Evolutionary conservation across 2,329 filamentous ascomycete genomes (phyloP).

Genomic region (Colletotrichum sojae): DNA sequence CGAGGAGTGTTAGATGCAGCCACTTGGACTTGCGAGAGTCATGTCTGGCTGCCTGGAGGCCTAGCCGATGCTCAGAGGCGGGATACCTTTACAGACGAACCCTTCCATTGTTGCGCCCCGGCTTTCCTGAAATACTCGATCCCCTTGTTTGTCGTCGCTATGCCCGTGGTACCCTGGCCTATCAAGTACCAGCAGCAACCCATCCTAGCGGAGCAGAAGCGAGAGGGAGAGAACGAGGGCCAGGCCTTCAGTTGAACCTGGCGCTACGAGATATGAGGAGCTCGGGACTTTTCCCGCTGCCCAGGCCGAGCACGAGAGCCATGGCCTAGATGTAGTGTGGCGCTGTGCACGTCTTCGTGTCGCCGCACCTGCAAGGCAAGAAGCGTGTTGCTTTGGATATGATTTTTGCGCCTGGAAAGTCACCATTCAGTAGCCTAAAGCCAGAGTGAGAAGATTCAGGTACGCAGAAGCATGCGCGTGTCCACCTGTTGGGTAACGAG

Average conservation of each 20-base stretch:
- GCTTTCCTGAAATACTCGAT: constrained; percentile 23
- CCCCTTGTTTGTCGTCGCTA: constrained; percentile 23
- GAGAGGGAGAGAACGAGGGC: constrained; percentile 6
- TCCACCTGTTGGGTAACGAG: constrained; percentile 9
- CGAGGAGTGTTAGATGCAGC: neutral
- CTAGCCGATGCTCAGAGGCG: constrained; percentile 14
- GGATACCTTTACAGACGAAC: constrained; percentile 24
- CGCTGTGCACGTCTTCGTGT: neutral
- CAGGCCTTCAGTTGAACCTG: constrained; percentile 3
- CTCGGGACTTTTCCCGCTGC: neutral
- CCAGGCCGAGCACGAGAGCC: neutral
- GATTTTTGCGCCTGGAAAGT: no score
- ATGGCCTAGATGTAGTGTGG: constrained; percentile 6
- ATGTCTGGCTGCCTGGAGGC: constrained; percentile 17
- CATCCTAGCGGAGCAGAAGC: neutral
- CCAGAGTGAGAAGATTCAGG: neutral
- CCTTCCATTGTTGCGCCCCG: constrained; percentile 26
- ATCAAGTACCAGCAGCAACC: constrained; percentile 4
- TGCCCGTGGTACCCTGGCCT: neutral
- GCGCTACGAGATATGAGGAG: neutral
- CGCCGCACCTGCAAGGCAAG: no score
- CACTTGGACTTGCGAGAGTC: constrained; percentile 22
- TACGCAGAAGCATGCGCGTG: neutral
- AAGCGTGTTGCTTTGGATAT: no score
- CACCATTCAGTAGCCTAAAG: no score